Conservation (phyloP, 495 filamentous ascomycete genomes). For the Durotheca rogersii region DNA sequence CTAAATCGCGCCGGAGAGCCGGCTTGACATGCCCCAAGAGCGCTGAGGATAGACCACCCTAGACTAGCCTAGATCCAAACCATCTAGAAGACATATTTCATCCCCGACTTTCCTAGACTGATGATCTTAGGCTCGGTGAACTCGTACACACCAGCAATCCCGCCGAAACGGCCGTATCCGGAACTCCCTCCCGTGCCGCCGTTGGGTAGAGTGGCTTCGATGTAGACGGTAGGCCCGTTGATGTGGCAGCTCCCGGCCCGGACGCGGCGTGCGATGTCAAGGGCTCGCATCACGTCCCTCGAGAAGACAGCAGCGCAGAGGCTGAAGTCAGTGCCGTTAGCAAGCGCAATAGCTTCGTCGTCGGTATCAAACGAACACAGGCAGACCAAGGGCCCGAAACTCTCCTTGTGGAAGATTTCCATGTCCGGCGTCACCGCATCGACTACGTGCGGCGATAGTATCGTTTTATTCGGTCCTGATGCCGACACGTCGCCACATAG, state of each 20-base stretch:
- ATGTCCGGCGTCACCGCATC: constrained; percentile 32
- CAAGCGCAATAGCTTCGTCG: constrained; percentile 36
- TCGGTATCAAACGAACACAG: constrained; percentile 32
- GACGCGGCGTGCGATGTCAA: constrained; percentile 35
- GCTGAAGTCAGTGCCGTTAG: constrained; percentile 38
- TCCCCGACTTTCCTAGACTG: constrained; percentile 28
- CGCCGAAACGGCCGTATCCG: constrained; percentile 43
- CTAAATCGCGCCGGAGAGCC: not conserved
- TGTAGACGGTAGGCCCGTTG: constrained; percentile 40
- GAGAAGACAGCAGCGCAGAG: constrained; percentile 41
- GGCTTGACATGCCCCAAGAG: not conserved
- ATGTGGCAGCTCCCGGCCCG: constrained; percentile 37
- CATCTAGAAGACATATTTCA: constrained; percentile 29
- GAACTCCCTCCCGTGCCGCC: constrained; percentile 39
- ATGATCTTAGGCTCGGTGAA: constrained; percentile 41
- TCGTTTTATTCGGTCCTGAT: constrained; percentile 32
- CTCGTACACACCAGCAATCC: constrained; percentile 34
- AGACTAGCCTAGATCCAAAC: not conserved
- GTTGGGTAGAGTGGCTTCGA: constrained; percentile 38
- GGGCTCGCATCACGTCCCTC: constrained; percentile 32
- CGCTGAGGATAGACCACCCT: not conserved
- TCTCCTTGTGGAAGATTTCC: constrained; percentile 37
- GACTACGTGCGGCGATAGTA: constrained; percentile 36
- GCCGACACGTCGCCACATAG: constrained; percentile 31
- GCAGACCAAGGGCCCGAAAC: constrained; percentile 39